phyloP scores from a whole-genome alignment of 2,329 filamentous ascomycete species.

The Aspergillus pseudoterreus region DNA sequence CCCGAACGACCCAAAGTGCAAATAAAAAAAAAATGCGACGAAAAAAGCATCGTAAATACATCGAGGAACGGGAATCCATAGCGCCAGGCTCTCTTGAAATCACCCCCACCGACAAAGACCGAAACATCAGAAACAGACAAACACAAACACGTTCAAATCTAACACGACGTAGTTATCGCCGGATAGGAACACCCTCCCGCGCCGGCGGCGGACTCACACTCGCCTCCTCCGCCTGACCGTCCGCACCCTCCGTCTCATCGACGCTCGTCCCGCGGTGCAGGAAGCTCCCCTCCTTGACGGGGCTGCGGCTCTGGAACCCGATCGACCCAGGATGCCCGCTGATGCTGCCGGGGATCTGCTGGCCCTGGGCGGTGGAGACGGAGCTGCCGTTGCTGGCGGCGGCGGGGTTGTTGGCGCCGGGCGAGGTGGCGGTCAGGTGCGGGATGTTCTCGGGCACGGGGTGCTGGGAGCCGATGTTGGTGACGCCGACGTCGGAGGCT shows the following conservation, averaged over 20 bases:
- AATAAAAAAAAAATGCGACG: conserved; percentile 1
- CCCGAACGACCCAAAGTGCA: not conserved
- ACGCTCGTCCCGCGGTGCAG: conserved; percentile 77
- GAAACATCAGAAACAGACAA: conserved; percentile 8
- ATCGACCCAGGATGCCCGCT: conserved; percentile 37
- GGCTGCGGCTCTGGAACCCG: conserved; percentile 63
- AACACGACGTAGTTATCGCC: conserved; percentile 45
- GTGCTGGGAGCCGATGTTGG: conserved; percentile 89
- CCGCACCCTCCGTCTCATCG: conserved; percentile 38
- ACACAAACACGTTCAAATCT: conserved; percentile 3
- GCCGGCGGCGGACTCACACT: conserved; percentile 44
- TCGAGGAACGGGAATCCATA: conserved; percentile 22
- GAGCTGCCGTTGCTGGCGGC: conserved; percentile 28
- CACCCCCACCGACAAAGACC: conserved; percentile 15
- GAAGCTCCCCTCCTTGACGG: conserved; percentile 86
- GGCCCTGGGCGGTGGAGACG: conserved; percentile 29
- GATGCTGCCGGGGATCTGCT: conserved; percentile 43
- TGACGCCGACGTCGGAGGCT: conserved; percentile 88
- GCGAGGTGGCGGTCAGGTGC: conserved; percentile 69
- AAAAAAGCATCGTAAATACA: conserved; percentile 4
- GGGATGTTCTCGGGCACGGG: conserved; percentile 94
- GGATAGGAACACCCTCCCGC: conserved; percentile 60
- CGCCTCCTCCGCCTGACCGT: conserved; percentile 45
- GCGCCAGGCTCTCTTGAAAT: conserved; percentile 34
- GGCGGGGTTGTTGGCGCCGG: conserved; percentile 34